These are phyloP conservation scores for Cercospora citrullina DNA, from an alignment of 2,329 filamentous ascomycete species.

Conservation along the genomic window DNA sequence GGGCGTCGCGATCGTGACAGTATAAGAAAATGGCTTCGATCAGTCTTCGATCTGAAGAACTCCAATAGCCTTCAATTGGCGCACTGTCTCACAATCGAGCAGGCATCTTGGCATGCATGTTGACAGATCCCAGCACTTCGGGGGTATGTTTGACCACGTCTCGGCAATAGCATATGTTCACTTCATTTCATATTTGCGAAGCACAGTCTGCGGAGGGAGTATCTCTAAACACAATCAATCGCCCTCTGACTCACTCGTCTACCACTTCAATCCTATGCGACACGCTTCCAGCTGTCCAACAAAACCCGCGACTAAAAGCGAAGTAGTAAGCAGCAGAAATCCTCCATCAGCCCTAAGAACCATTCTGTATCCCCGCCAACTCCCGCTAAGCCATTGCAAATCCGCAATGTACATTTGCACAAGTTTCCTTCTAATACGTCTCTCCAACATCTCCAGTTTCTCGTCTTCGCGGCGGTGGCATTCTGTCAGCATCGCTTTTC, in stretches of 20 bases:
- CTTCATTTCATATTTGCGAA: not conserved
- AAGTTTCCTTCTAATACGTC: slow-evolving; percentile 34
- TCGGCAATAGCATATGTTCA: not conserved
- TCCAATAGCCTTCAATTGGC: not conserved
- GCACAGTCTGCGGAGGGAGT: slow-evolving; percentile 18
- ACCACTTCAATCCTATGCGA: not conserved
- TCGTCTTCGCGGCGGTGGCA: slow-evolving; percentile 51
- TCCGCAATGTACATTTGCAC: slow-evolving; percentile 2
- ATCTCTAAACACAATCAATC: slow-evolving; percentile 12
- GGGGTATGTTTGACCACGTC: not conserved
- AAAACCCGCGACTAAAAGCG: not conserved
- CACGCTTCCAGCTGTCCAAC: slow-evolving; percentile 2
- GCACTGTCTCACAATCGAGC: not conserved
- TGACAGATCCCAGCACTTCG: not conserved
- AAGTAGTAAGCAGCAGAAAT: slow-evolving; percentile 2
- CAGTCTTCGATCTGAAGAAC: not conserved
- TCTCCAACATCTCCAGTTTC: slow-evolving; percentile 38
- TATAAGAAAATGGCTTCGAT: not conserved
- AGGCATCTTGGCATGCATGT: not conserved
- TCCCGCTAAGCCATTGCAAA: slow-evolving; percentile 6
- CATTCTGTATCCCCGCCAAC: slow-evolving; percentile 1
- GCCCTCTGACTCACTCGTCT: not conserved
- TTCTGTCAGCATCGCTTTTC: slow-evolving; percentile 36
- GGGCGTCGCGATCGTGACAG: slow-evolving; percentile 4
- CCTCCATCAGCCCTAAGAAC: not conserved